Evolutionary conservation across 495 filamentous ascomycete genomes (phyloP).

Genomic region (Penicillium taxi): DNA sequence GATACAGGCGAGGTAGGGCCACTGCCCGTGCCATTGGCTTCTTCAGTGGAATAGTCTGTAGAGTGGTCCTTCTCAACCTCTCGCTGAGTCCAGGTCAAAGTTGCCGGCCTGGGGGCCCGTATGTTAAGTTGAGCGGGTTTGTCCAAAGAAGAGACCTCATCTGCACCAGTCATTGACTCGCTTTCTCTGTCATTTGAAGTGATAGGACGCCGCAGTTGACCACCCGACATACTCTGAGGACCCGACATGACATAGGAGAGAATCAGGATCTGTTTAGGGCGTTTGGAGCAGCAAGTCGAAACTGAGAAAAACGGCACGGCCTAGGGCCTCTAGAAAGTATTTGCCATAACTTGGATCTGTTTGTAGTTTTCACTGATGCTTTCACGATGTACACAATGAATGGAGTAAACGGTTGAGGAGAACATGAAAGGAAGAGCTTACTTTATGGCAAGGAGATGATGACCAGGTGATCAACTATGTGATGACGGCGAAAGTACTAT

Average conservation of each 20-base stretch:
- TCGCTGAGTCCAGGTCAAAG: conserved; percentile 13
- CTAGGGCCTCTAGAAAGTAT: conserved; percentile 7
- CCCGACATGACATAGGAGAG: conserved; percentile 9
- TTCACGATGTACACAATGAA: no score
- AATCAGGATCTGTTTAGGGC: background rate
- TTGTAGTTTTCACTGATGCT: no score
- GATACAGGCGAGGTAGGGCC: conserved; percentile 17
- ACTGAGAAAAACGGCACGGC: conserved; percentile 6
- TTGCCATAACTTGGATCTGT: conserved; percentile 16
- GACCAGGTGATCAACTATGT: conserved; percentile 19
- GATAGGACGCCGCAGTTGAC: background rate
- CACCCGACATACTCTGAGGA: background rate
- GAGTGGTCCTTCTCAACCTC: conserved; percentile 8
- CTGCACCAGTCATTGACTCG: background rate
- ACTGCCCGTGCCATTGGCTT: conserved; percentile 4
- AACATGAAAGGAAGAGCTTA: conserved; percentile 3
- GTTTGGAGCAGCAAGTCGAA: conserved; percentile 2
- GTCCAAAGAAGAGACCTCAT: conserved; percentile 6
- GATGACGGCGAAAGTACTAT: conserved; percentile 11
- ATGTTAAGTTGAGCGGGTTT: conserved; percentile 5
- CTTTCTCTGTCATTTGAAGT: conserved; percentile 1
- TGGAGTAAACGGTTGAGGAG: no score
- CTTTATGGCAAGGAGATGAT: conserved; percentile 15
- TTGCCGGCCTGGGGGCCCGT: conserved; percentile 17
- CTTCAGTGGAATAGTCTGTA: background rate